Evolutionary conservation across 768 basidiomycete species (phyloP).

Genomic region (Hericium erinaceus): DNA sequence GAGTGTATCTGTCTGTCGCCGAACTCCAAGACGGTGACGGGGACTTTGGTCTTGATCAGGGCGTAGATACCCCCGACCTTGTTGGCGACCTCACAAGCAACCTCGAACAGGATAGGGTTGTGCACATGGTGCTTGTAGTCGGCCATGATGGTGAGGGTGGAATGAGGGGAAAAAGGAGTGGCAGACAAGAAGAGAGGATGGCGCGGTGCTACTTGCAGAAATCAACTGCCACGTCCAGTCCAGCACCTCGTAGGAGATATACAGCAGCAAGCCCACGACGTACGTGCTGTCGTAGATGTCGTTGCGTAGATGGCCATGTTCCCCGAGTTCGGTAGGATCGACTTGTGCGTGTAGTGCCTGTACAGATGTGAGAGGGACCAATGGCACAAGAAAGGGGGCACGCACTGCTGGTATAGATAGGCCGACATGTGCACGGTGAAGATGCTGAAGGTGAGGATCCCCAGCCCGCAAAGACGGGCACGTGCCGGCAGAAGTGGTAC

Average conservation of each 20-base stretch:
- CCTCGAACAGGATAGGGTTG: conserved; percentile 82
- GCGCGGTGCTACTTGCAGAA: neutral
- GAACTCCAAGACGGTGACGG: conserved; percentile 94
- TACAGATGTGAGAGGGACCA: too few species aligned
- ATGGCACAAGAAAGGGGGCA: too few species aligned
- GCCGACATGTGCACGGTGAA: too few species aligned
- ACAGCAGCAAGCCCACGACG: too few species aligned
- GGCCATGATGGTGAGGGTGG: conserved; percentile 18
- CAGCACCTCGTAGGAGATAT: neutral
- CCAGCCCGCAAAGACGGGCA: too few species aligned
- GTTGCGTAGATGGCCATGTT: too few species aligned
- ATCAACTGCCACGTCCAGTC: neutral
- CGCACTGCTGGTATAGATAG: too few species aligned
- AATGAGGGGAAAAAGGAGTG: neutral
- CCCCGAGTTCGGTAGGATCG: too few species aligned
- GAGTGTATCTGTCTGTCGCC: conserved; percentile 87
- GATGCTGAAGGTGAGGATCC: too few species aligned
- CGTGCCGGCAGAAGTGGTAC: too few species aligned
- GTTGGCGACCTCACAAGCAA: conserved; percentile 98
- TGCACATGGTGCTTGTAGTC: conserved; percentile 61
- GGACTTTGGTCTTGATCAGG: conserved; percentile 99
- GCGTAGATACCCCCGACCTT: conserved; percentile 99
- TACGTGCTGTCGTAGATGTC: too few species aligned
- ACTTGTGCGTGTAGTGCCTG: too few species aligned
- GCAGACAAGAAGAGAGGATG: neutral